phyloP scores from a whole-genome alignment of 2,329 filamentous ascomycete species.

The Scopulariopsis brevicaulis region DNA sequence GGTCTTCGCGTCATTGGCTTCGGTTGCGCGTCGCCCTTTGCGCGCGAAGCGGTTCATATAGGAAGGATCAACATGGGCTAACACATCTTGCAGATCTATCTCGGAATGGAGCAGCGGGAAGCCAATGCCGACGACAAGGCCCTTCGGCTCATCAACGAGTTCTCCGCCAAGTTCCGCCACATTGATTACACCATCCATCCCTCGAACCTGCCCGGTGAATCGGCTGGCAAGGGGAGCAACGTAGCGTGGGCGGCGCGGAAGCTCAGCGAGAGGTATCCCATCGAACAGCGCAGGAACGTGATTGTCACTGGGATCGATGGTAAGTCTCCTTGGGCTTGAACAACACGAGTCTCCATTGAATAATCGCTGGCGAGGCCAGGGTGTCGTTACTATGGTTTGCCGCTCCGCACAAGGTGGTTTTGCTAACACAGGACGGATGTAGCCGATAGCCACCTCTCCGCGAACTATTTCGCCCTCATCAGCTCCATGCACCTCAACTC shows the following conservation, averaged over 20 bases:
- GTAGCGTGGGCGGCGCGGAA: conserved; percentile 59
- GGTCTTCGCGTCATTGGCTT: no score
- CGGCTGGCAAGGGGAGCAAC: conserved; percentile 66
- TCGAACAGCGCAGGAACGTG: conserved; percentile 43
- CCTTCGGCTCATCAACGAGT: conserved; percentile 46
- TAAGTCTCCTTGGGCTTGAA: conserved; percentile 27
- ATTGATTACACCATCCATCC: conserved; percentile 61
- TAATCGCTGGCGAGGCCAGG: not conserved
- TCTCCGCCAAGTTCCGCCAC: conserved; percentile 51
- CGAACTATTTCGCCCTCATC: conserved; percentile 55
- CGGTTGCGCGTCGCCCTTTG: not conserved
- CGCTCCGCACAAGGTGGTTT: not conserved
- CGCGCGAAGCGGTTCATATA: not conserved
- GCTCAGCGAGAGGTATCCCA: conserved; percentile 48
- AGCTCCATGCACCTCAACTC: conserved; percentile 50
- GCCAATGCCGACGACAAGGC: conserved; percentile 50
- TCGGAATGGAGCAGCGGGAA: conserved; percentile 65
- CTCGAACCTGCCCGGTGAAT: conserved; percentile 51
- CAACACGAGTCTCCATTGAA: not conserved
- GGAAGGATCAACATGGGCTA: not conserved
- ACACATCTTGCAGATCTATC: conserved; percentile 41
- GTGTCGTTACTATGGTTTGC: not conserved
- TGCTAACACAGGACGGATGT: conserved; percentile 8
- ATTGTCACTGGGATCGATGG: conserved; percentile 64
- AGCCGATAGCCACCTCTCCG: conserved; percentile 62